Base-by-base conservation (phyloP, 2,329 filamentous ascomycete genomes). In the Exserohilum turcica region DNA sequence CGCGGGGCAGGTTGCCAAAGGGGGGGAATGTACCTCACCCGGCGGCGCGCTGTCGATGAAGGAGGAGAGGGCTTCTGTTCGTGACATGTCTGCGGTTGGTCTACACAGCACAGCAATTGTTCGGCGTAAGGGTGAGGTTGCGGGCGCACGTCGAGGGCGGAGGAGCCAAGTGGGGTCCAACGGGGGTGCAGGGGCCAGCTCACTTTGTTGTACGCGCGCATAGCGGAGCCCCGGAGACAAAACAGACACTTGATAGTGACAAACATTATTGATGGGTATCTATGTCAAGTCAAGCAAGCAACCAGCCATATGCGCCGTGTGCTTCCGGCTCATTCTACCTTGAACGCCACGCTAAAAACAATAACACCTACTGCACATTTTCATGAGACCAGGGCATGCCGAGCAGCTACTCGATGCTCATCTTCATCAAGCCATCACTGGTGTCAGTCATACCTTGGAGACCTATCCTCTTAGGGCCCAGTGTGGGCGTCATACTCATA, bases 31-130 rank as follows among this genome's bases (percentile, higher is more conserved):
- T 85, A 96, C 93, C 89, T 99, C 94, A 81, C 94, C 94, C 18
- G 94, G 94, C 42, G 94, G 94, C 68, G 94, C 92, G 71, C 91
- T 91, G 79, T 96, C 88, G 62, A 99, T 88, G 76, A 97, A 99
- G 45, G 92, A 88, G 64, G 92, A 73, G 43, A 81, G 73, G 18
- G 77, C 77, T 52, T 66, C 61, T 44, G 66, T 61, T 57, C 71
- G 73, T 42, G 74, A 74, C 67, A 75, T 68, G 54, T 50, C 71
- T 43, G n/a, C 38, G 29, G 50, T 36, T 29, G 21, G 40, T 29
- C 21, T 35, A 13, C 18, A 43, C 18, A 18, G 42, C 18, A 43
- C 18, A 18, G 42, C 56, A 58, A 60, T 56, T 46, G 55, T 38
- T 54, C 15, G 51, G 36, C 47, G 51, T 44, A 29, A 15, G 40